Evolutionary conservation across 441 rosid species (phyloP).

Genomic region (Cnidoscolus chayamansa): DNA sequence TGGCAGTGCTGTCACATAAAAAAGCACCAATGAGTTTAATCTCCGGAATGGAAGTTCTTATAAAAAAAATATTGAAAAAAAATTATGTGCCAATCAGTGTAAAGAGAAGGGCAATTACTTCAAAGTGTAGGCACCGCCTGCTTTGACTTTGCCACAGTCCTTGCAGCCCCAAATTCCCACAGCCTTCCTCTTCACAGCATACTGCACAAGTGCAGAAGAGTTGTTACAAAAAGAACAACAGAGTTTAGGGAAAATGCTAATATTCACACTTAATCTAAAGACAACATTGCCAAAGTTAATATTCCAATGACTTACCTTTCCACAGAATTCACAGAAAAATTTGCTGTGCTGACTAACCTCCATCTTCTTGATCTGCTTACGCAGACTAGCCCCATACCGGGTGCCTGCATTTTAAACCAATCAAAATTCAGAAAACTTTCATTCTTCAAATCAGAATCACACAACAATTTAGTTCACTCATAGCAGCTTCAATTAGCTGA

Average conservation of each 20-base stretch:
- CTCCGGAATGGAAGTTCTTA: not conserved
- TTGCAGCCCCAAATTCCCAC: slow-evolving; percentile 97
- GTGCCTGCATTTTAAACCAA: slow-evolving; percentile 47
- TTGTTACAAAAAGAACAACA: not conserved
- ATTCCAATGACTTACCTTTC: slow-evolving; percentile 50
- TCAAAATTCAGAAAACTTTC: not conserved
- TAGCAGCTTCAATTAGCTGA: no score
- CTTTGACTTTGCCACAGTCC: slow-evolving; percentile 87
- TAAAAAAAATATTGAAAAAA: not conserved
- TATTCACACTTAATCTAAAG: not conserved
- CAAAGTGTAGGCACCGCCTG: slow-evolving; percentile 94
- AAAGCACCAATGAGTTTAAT: not conserved
- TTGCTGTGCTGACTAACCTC: slow-evolving; percentile 91
- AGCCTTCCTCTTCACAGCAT: slow-evolving; percentile 86
- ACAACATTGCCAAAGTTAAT: not conserved
- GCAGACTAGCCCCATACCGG: slow-evolving; percentile 91
- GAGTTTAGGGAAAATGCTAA: not conserved
- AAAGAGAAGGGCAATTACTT: slow-evolving; percentile 42
- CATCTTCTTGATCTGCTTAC: slow-evolving; percentile 96
- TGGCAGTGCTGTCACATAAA: slow-evolving; percentile 57
- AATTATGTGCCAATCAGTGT: not conserved
- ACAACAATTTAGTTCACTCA: no score
- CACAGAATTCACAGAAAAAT: slow-evolving; percentile 94
- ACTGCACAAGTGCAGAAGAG: slow-evolving; percentile 36
- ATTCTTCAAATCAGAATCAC: not conserved